Conservation (phyloP, 352 stramenopile species). For the Pythium plurisporium region DNA sequence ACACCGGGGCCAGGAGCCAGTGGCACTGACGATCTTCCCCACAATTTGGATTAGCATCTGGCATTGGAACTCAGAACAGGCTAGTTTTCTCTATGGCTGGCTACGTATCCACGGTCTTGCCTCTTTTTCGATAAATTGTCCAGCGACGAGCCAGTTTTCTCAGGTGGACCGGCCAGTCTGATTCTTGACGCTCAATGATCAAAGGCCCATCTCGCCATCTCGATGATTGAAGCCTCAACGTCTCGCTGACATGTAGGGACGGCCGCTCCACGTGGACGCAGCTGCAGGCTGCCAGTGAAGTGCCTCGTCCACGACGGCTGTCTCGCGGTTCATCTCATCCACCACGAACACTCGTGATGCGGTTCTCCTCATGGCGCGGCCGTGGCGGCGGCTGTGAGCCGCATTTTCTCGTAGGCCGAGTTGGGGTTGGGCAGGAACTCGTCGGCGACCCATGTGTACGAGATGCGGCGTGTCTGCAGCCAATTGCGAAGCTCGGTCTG, state of each 20-base stretch:
- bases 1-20: no score
- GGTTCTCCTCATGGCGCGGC: not conserved
- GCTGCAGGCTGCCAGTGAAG: not conserved
- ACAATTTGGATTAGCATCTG: constrained; percentile 6
- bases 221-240: no score
- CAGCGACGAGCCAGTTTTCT: not conserved
- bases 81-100: not conserved
- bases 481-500: constrained; percentile 62
- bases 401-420: constrained; percentile 44
- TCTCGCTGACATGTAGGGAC: no score
- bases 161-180: not conserved
- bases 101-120: not conserved
- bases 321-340: not conserved
- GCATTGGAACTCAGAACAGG: not conserved
- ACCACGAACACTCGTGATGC: not conserved
- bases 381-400: not conserved
- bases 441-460: constrained; percentile 84
- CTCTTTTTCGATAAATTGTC: not conserved
- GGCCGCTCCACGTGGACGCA: no score
- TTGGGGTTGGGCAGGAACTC: constrained; percentile 88
- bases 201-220: no score
- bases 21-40: constrained; percentile 5
- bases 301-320: not conserved
- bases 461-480: constrained; percentile 74
- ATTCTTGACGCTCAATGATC: not conserved